Evolutionary conservation across 2,329 filamentous ascomycete genomes (phyloP).

Genomic region (Cladobotryum mycophilum): DNA sequence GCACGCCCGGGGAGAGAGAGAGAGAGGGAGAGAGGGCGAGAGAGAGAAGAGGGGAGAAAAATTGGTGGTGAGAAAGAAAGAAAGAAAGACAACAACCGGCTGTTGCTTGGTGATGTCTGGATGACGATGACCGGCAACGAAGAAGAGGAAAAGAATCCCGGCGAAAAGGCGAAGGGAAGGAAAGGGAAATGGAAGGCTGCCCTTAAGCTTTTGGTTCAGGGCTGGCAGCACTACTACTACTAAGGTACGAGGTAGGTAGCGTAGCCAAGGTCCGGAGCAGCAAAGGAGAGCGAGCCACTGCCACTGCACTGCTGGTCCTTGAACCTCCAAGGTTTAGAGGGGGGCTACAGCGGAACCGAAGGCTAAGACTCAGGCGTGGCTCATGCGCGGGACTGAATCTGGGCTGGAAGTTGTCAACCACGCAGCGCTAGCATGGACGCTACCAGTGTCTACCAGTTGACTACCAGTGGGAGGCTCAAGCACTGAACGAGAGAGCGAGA

Average conservation of each 20-base stretch:
- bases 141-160: not conserved
- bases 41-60: not conserved
- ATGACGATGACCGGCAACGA: slow-evolving; percentile 4
- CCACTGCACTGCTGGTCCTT: not conserved
- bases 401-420: not conserved
- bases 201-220: no score
- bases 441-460: not conserved
- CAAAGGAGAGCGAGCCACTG: not conserved
- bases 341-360: not conserved
- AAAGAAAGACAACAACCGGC: not conserved
- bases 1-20: not conserved
- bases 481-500: not conserved
- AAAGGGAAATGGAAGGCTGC: not conserved
- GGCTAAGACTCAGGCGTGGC: not conserved
- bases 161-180: not conserved
- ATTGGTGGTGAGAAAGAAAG: not conserved
- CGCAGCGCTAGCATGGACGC: not conserved
- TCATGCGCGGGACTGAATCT: not conserved
- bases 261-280: no score
- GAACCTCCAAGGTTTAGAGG: not conserved
- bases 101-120: not conserved
- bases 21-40: not conserved
- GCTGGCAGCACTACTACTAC: no score
- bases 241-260: no score
- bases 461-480: not conserved